Conservation (phyloP, 1,284 basidiomycete species). For the Xanthoconium separans region DNA sequence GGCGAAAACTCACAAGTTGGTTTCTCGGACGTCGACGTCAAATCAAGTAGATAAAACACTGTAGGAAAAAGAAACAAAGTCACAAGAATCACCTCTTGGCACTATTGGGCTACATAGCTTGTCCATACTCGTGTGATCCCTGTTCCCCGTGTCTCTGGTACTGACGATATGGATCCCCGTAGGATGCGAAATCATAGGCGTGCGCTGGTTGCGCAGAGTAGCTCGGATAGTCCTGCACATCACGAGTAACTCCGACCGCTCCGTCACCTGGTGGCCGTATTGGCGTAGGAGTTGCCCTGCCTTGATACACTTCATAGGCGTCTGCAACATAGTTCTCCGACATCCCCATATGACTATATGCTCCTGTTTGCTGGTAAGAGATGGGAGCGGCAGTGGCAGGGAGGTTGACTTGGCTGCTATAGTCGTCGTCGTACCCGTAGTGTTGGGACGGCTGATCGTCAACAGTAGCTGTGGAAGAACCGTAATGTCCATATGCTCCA, state of each 20-base stretch:
- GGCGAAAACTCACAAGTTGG: not conserved
- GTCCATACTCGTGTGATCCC: conserved; percentile 31
- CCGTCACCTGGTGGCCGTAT: conserved; percentile 21
- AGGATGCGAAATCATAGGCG: conserved; percentile 29
- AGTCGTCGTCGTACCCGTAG: conserved; percentile 57
- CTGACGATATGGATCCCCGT: conserved; percentile 30
- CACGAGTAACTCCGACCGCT: conserved; percentile 24
- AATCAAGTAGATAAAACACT: conserved; percentile 33
- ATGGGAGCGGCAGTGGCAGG: conserved; percentile 54
- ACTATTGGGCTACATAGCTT: conserved; percentile 30
- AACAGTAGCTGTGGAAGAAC: conserved; percentile 53
- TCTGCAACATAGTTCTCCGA: conserved; percentile 38
- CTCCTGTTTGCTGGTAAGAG: conserved; percentile 37
- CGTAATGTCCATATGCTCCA: conserved; percentile 50
- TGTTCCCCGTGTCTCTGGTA: conserved; percentile 33
- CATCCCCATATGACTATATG: conserved; percentile 28
- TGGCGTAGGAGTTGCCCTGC: conserved; percentile 36
- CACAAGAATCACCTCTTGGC: conserved; percentile 16
- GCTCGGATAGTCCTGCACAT: conserved; percentile 40
- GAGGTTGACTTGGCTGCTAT: conserved; percentile 60
- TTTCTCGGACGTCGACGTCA: conserved; percentile 15
- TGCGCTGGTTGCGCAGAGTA: conserved; percentile 26
- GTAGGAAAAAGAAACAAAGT: conserved; percentile 15
- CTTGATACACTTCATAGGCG: conserved; percentile 52
- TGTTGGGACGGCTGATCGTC: conserved; percentile 47